phyloP scores from a whole-genome alignment of 2,329 filamentous ascomycete genomes.

The Coniochaeta ligniaria region DNA sequence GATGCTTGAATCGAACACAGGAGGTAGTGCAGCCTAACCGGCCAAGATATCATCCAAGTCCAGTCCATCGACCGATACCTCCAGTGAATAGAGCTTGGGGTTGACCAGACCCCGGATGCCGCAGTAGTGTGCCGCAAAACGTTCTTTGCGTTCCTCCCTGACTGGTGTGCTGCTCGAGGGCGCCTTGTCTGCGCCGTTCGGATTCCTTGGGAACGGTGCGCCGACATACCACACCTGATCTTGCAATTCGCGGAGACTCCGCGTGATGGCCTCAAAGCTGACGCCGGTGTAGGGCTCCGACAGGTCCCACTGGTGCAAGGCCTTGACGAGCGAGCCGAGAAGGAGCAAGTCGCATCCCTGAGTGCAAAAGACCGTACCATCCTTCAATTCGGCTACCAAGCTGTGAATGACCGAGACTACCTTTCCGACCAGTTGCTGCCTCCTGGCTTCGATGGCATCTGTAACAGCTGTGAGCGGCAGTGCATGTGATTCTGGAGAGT shows the following conservation, averaged over 20 bases:
- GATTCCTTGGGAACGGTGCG: not conserved
- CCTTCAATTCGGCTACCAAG: slow-evolving; percentile 1
- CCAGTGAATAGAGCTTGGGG: not conserved
- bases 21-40: not conserved
- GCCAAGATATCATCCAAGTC: not conserved
- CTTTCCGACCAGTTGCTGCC: slow-evolving; percentile 7
- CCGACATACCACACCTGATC: slow-evolving; percentile 1
- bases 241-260: not conserved
- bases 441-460: slow-evolving; percentile 7
- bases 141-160: not conserved
- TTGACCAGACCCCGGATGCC: not conserved
- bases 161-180: not conserved
- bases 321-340: not conserved
- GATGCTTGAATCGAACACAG: not conserved
- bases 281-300: not conserved
- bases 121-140: not conserved
- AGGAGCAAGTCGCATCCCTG: slow-evolving; percentile 8
- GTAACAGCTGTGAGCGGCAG: not conserved
- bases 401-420: slow-evolving; percentile 5
- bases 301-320: not conserved
- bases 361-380: slow-evolving; percentile 3
- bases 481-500: not conserved
- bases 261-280: not conserved
- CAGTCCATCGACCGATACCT: not conserved
- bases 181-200: not conserved